Evolutionary conservation across 331 rosid genomes (phyloP).

Genomic region (Spiraea crenata): DNA sequence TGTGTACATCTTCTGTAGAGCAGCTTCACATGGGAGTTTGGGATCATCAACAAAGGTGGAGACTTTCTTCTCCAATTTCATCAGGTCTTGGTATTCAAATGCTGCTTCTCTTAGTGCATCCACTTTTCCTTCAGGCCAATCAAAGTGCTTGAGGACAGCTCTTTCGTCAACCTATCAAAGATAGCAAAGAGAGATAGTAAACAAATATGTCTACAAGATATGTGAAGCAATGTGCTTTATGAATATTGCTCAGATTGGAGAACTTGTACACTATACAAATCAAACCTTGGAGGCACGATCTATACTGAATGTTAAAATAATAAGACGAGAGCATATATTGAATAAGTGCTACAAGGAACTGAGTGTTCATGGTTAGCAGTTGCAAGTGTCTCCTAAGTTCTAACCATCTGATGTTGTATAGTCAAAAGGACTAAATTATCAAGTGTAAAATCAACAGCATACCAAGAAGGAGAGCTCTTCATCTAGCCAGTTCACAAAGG

Average conservation of each 20-base stretch:
- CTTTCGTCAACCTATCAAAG: slow-evolving; percentile 76
- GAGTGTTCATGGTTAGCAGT: neutral
- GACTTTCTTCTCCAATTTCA: slow-evolving; percentile 79
- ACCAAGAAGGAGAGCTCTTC: slow-evolving; percentile 95
- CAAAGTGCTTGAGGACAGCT: slow-evolving; percentile 97
- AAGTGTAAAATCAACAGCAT: slow-evolving; percentile 22
- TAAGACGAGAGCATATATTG: neutral
- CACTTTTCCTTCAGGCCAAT: slow-evolving; percentile 99
- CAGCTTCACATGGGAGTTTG: slow-evolving; percentile 70
- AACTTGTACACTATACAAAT: neutral
- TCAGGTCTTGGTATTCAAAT: slow-evolving; percentile 86
- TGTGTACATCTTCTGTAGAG: slow-evolving; percentile 90
- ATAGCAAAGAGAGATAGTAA: slow-evolving; percentile 23
- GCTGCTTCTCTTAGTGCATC: slow-evolving; percentile 96
- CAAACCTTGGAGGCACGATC: neutral
- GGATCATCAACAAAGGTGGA: slow-evolving; percentile 80
- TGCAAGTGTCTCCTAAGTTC: neutral
- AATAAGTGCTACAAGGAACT: neutral
- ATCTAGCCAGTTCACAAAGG: slow-evolving; percentile 95
- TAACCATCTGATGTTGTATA: neutral
- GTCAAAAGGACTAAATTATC: neutral
- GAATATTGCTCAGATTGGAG: neutral
- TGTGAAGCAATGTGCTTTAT: neutral
- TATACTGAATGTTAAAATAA: neutral
- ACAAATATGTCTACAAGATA: neutral